phyloP scores from a whole-genome alignment of 257 asterid species.

The Jacaranda mimosifolia region DNA sequence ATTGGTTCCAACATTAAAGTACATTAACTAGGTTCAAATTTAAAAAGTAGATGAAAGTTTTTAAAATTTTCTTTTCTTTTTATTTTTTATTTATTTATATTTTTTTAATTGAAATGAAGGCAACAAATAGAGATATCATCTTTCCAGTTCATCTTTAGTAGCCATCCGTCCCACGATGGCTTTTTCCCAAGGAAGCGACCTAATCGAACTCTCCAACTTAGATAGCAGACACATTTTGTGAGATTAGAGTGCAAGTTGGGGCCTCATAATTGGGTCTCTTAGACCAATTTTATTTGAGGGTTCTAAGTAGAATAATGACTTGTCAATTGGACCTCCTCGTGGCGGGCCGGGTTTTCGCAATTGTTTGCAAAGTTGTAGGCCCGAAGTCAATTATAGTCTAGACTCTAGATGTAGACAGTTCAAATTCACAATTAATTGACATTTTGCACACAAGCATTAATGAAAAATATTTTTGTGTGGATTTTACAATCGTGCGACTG shows the following conservation, averaged over 20 bases:
- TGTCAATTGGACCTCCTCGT: not conserved
- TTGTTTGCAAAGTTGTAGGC: conserved; percentile 34
- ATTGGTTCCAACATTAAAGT: too few relatives aligned
- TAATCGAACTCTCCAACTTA: conserved; percentile 22
- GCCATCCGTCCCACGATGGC: conserved; percentile 27
- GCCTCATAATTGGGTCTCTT: too few relatives aligned
- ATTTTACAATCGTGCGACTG: conserved; percentile 24
- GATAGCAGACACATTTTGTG: not conserved
- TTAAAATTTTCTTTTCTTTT: not conserved
- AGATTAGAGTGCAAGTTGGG: conserved; percentile 31
- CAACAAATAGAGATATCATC: conserved; percentile 11
- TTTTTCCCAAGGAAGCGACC: conserved; percentile 34
- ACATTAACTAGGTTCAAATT: too few relatives aligned
- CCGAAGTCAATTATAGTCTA: conserved; percentile 17
- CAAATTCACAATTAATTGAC: conserved; percentile 36
- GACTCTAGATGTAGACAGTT: conserved; percentile 33
- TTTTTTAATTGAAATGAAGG: not conserved
- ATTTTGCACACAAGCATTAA: conserved; percentile 23
- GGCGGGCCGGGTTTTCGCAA: conserved; percentile 24
- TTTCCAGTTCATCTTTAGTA: conserved; percentile 37
- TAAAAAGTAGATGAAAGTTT: too few relatives aligned
- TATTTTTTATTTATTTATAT: not conserved
- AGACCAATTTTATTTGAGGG: not conserved
- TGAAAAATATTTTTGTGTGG: not conserved
- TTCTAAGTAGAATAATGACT: not conserved